These are phyloP conservation scores for Metschnikowia kunwiensis DNA, from an alignment of 805 yeast genomes.

Conservation along the genomic window DNA sequence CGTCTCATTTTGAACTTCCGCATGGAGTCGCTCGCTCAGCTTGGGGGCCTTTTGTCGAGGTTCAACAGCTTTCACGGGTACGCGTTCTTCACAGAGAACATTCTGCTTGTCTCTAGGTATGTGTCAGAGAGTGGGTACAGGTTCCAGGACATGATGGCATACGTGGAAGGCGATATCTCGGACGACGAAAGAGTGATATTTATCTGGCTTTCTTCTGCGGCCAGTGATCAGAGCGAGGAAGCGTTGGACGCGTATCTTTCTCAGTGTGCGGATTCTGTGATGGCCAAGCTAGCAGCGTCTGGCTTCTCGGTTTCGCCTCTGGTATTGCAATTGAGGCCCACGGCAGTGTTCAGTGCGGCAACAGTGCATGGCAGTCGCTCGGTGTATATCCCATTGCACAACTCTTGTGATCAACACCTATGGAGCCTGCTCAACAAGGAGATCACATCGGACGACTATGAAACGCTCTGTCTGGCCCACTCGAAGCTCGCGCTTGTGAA, in stretches of 20 bases:
- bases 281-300: slow-evolving; percentile 15
- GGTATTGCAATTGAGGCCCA: neutral
- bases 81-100: slow-evolving; percentile 17
- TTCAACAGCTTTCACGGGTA: slow-evolving; percentile 41
- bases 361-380: too few species aligned
- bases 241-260: slow-evolving; percentile 6
- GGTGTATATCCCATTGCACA: too few species aligned
- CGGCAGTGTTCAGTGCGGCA: neutral
- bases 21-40: slow-evolving; percentile 21
- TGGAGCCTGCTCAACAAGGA: slow-evolving; percentile 14
- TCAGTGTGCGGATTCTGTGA: slow-evolving; percentile 16
- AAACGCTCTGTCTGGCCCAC: slow-evolving; percentile 17
- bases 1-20: slow-evolving; percentile 40
- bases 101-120: slow-evolving; percentile 22
- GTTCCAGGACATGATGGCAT: neutral
- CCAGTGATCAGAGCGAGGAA: neutral
- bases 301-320: slow-evolving; percentile 7
- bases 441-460: slow-evolving; percentile 22
- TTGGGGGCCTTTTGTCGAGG: slow-evolving; percentile 30
- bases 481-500: slow-evolving; percentile 31
- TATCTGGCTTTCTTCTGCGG: slow-evolving; percentile 1
- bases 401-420: too few species aligned
- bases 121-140: slow-evolving; percentile 2
- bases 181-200: slow-evolving; percentile 8
- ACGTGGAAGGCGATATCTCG: slow-evolving; percentile 2